A percentile compares a stretch with the other conserved stretches of the same genome.
Evolutionary conservation across 2,329 filamentous ascomycete genomes (phyloP).

Genomic region (Fusarium multiceps): DNA sequence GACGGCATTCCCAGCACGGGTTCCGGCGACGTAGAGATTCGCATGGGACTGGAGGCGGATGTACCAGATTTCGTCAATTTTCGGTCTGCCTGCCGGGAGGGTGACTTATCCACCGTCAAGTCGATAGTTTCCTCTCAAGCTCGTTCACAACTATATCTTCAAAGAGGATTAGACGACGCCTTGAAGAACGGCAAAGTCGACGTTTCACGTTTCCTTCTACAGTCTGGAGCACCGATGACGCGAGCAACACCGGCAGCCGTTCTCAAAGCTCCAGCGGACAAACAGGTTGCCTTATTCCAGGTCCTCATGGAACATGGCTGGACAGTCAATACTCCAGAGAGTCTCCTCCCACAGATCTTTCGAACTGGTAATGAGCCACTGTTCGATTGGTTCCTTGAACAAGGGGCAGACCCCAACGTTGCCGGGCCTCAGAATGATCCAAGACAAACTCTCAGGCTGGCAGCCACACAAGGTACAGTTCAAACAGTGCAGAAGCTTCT

Average conservation of each 20-base stretch:
- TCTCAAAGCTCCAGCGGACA: not conserved
- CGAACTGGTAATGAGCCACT: not conserved
- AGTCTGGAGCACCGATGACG: slow-evolving; percentile 13
- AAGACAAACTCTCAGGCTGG: not conserved
- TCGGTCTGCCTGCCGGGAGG: slow-evolving; percentile 23
- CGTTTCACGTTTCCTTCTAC: slow-evolving; percentile 14
- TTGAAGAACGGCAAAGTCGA: slow-evolving; percentile 21
- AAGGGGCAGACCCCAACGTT: not conserved
- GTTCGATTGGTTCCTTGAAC: not conserved
- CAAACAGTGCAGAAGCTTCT: not conserved
- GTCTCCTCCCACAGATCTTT: not conserved
- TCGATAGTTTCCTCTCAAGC: not conserved
- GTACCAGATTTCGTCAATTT: slow-evolving; percentile 5
- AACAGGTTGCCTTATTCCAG: not conserved
- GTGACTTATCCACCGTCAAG: slow-evolving; percentile 8
- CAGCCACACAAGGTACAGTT: not conserved
- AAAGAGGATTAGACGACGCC: not conserved
- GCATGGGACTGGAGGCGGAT: not conserved
- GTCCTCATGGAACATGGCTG: not conserved
- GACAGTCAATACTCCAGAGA: not conserved
- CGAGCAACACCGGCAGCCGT: slow-evolving; percentile 17
- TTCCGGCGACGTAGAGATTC: not conserved
- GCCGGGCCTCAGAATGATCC: not conserved
- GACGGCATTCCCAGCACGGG: not conserved
- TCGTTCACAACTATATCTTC: not conserved